phyloP scores from a whole-genome alignment of 164 flowering plant genomes.

The Nymphaea colorata region DNA sequence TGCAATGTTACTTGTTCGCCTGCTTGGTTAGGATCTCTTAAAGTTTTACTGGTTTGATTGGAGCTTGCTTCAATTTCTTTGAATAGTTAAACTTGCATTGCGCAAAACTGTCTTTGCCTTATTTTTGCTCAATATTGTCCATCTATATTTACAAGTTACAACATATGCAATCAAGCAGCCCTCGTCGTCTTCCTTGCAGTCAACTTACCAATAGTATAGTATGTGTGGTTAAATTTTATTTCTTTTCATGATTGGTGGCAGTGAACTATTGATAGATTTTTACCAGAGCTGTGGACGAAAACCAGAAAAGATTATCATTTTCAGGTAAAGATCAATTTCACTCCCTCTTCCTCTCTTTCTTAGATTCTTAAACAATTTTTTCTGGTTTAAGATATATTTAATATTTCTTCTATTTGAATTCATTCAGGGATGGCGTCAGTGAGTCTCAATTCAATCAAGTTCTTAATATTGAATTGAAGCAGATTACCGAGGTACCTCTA shows the following conservation, averaged over 20 bases:
- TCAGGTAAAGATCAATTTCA: slow-evolving; percentile 34
- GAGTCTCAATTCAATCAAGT: slow-evolving; percentile 88
- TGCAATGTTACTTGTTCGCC: no score
- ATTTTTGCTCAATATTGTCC: no score
- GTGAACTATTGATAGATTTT: slow-evolving; percentile 72
- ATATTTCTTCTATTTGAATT: not conserved
- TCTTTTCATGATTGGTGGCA: slow-evolving; percentile 15
- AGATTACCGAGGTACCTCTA: slow-evolving; percentile 55
- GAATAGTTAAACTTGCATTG: no score
- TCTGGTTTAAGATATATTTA: not conserved
- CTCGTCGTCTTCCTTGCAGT: not conserved
- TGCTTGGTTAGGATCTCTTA: not conserved
- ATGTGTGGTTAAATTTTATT: not conserved
- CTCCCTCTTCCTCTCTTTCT: no score
- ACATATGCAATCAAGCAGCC: not conserved
- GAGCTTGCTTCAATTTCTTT: not conserved
- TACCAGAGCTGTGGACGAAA: slow-evolving; percentile 60
- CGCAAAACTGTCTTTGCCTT: no score
- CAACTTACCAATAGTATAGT: not conserved
- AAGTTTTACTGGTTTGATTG: not conserved
- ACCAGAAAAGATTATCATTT: slow-evolving; percentile 86
- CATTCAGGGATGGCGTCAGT: slow-evolving; percentile 83
- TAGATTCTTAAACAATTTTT: not conserved
- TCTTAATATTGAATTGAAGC: slow-evolving; percentile 67
- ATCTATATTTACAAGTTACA: no score